Base-by-base conservation (phyloP, 148 eudicot genomes). In the Bassia scoparia region DNA sequence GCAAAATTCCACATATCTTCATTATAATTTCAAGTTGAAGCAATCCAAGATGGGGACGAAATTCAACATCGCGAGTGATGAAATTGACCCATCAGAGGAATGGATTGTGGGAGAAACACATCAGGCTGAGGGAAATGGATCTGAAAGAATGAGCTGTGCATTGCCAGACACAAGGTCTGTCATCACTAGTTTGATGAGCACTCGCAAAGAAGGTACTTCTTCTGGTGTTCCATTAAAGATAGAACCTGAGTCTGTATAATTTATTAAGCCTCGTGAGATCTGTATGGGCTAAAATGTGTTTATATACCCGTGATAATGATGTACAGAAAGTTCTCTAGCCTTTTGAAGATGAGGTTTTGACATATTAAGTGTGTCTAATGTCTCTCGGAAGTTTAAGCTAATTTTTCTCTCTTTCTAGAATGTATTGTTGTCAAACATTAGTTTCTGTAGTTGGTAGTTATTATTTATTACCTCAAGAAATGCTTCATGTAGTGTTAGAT, bases 21-120 rank as follows among this genome's bases (percentile, higher is more conserved):
- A 82, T 38, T 91, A 87, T 64, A 87, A 89, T 70, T 49, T 82
- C 77, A 84, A 79, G 54, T 68, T 91, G 63, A 75, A 75, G 79
- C 85, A 84, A 31, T 82, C 50, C 66, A 79, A 73, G 41, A 27
- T 44, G 44, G 75, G 79, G 33, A 29, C 24, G 30, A 74, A 68
- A 55, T 80, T 58, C n/a, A 70, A 60, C 49, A 68, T 54, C 27
- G 26, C 26, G 27, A 74, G 56, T 55, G 84, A 72, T 65, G 88
- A 86, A 23, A 67, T 81, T 31, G 80, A 83, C 71, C 68, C 77
- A 29, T 61, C 69, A 69, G 78, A 81, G 61, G 91, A 89, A 20
- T 85, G 90, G 93, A 66, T 83, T 63, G 72, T 61, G 18, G 80
- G 76, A 37, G 72, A 72, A 76, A 54, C 21, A 2, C 35, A 72